Conservation (phyloP, 1,284 basidiomycete species). For the Ganoderma multipileum region DNA sequence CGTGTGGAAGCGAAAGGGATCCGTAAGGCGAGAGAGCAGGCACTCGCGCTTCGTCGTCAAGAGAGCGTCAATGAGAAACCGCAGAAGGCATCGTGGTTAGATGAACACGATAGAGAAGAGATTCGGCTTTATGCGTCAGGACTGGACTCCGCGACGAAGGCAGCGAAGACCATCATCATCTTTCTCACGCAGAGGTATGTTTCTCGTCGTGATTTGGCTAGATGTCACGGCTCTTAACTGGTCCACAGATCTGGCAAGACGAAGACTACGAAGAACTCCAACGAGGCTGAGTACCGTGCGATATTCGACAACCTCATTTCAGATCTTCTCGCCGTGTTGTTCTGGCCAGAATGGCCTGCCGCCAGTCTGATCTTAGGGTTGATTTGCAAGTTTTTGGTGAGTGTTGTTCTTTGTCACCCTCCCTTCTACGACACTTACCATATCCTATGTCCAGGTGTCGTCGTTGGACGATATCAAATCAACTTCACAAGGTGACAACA, state of each 20-base stretch:
- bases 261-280: conserved; percentile 86
- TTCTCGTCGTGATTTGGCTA: not conserved
- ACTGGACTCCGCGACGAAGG: conserved; percentile 82
- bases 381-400: conserved; percentile 85
- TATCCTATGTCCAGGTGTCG: conserved; percentile 56
- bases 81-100: conserved; percentile 56
- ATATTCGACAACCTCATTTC: conserved; percentile 92
- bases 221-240: conserved; percentile 3
- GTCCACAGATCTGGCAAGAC: conserved; percentile 71
- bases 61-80: conserved; percentile 58
- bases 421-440: not conserved
- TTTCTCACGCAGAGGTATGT: conserved; percentile 78
- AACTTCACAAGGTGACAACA: conserved; percentile 68
- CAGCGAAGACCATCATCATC: conserved; percentile 83
- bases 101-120: conserved; percentile 76
- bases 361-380: conserved; percentile 83
- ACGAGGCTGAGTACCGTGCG: conserved; percentile 89
- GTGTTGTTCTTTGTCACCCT: conserved; percentile 20
- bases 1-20: conserved; percentile 66
- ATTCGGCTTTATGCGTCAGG: conserved; percentile 69
- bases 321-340: conserved; percentile 89
- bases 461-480: conserved; percentile 85
- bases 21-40: conserved; percentile 65
- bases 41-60: conserved; percentile 63
- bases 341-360: conserved; percentile 97